phyloP scores from a whole-genome alignment of 2,329 filamentous ascomycete genomes.

The Cordyceps pruinosa region DNA sequence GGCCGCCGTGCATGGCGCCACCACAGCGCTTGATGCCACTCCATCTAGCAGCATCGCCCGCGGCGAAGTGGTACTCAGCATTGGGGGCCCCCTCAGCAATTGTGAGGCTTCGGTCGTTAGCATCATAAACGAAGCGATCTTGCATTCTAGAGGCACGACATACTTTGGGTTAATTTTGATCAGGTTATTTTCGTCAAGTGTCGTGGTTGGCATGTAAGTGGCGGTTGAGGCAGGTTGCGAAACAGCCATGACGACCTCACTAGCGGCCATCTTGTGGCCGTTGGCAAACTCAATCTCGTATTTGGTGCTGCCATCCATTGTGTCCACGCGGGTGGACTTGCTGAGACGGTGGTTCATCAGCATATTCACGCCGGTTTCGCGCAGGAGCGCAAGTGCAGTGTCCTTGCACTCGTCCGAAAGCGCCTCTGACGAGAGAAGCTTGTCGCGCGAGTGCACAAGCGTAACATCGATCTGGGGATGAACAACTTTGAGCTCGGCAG shows the following conservation, averaged over 20 bases:
- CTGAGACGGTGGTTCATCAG: conserved; percentile 55
- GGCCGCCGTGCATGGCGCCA: conserved; percentile 67
- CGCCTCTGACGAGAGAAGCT: conserved; percentile 65
- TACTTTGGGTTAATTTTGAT: conserved; percentile 55
- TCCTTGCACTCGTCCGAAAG: conserved; percentile 65
- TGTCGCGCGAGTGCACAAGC: conserved; percentile 64
- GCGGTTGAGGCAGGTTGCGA: conserved; percentile 57
- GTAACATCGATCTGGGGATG: conserved; percentile 61
- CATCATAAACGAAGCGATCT: background rate
- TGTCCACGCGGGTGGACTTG: conserved; percentile 38
- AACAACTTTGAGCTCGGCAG: conserved; percentile 65
- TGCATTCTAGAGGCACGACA: background rate
- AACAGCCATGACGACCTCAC: conserved; percentile 63
- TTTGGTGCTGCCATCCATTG: conserved; percentile 32
- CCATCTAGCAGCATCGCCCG: conserved; percentile 65
- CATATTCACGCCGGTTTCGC: conserved; percentile 57
- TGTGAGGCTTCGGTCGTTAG: conserved; percentile 36
- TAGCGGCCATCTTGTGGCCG: conserved; percentile 52
- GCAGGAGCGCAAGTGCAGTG: conserved; percentile 49
- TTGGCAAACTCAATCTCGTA: conserved; percentile 53
- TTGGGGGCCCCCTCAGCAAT: conserved; percentile 51
- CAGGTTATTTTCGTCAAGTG: conserved; percentile 57
- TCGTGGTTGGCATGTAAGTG: conserved; percentile 50
- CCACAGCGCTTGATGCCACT: conserved; percentile 75
- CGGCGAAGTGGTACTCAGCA: conserved; percentile 55